Evolutionary conservation across 2,329 filamentous ascomycete species (phyloP).

Genomic region (Fusarium nelsonii): DNA sequence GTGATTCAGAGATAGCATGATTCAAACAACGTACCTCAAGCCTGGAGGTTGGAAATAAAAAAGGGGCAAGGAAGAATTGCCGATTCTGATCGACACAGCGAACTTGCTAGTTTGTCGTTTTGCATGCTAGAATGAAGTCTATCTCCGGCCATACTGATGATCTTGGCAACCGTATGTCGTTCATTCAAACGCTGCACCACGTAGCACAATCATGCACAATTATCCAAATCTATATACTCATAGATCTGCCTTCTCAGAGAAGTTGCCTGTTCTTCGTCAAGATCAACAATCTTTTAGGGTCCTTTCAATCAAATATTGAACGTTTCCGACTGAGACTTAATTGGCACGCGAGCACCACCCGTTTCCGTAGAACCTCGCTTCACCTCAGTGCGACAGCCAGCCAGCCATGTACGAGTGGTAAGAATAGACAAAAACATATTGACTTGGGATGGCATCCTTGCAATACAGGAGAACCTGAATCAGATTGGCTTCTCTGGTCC

Average conservation of each 20-base stretch:
- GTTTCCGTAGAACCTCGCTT: conserved; percentile 14
- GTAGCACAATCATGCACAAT: conserved; percentile 22
- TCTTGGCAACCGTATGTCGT: conserved; percentile 31
- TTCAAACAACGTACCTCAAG: conserved; percentile 13
- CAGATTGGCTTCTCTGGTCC: conserved; percentile 23
- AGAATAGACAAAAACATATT: not conserved
- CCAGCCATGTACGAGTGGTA: conserved; percentile 5
- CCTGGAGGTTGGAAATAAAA: conserved; percentile 21
- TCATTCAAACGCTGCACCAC: conserved; percentile 20
- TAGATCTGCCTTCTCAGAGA: not conserved
- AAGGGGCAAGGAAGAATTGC: conserved; percentile 36
- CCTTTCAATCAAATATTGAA: not conserved
- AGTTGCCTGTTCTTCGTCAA: not conserved
- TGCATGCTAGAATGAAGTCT: conserved; percentile 37
- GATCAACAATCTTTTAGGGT: not conserved
- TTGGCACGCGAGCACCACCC: conserved; percentile 40
- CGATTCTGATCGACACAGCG: conserved; percentile 40
- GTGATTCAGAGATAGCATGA: conserved; percentile 31
- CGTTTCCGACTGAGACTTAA: conserved; percentile 8
- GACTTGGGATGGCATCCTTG: conserved; percentile 20
- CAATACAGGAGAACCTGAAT: conserved; percentile 23
- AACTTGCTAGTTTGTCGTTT: conserved; percentile 30
- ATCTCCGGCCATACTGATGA: conserved; percentile 32
- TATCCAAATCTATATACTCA: conserved; percentile 6
- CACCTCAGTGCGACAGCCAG: not conserved